Evolutionary conservation across 306 rosid species (phyloP), one percentile per base, ranked within the genome.

Genomic region (Vicia faba): DNA sequence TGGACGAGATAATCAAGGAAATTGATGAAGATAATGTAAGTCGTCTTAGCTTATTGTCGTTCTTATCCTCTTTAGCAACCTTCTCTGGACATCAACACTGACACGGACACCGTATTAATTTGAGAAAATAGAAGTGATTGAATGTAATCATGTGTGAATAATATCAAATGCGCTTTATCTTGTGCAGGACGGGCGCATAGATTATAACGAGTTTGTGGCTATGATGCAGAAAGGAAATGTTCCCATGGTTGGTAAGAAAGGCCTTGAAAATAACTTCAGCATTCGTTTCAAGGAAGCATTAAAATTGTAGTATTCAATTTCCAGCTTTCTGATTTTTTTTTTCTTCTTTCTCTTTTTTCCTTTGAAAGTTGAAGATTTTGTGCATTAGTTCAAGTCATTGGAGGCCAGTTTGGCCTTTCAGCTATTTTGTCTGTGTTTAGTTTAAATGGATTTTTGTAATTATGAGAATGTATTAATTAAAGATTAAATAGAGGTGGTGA

Each of bases 221-320:
- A 93, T 93, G 99, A 93, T 93, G 99, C 99, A 90, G 46, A 88
- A 88, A 64, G 97, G 96, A 75, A 85, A 87, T 64, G 76, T 79
- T 49, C 82, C 72, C 10, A 79, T 78, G 44, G 71, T 66, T 29
- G 89, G 85, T 33, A 88, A 81, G 73, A 93, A 85, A 72, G 90
- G 91, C 25, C 68, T 90, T 16, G 96, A 93, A 75, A 70, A 71
- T 48, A 86, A 74, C 61, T 88, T 88, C 83, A 88, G 97, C 83
- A 80, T 93, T 38, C 73, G 77, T 41, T 86, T 88, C 81, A 88
- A 89, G 70, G 96, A 86, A 75, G 86, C 89, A 46, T 65, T 86
- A 25, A 79, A 81, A 76, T 79, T 74, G 33, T 69, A 72, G 67
- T 59, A 12, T 51, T 54, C 64, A 38, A 38, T 65, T 50, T 28